These are phyloP conservation scores for Mimosa pudica DNA, from an alignment of 306 rosid genomes.

Conservation along the genomic window DNA sequence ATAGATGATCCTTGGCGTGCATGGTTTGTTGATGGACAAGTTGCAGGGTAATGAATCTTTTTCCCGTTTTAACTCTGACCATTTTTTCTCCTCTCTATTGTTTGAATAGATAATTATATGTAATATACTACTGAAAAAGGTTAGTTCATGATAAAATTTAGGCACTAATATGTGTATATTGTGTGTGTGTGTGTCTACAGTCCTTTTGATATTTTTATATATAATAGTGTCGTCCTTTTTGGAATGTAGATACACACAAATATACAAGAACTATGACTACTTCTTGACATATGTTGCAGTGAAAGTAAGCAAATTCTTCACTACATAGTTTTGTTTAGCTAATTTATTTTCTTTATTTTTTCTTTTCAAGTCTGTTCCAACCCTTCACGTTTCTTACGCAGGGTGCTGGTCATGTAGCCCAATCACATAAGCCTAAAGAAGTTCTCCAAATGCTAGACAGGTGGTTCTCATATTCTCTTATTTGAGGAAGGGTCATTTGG, in stretches of 20 bases:
- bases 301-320: slow-evolving; percentile 38
- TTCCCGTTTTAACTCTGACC: not conserved
- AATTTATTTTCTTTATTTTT: not conserved
- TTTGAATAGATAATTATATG: not conserved
- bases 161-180: too few relatives aligned
- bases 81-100: not conserved
- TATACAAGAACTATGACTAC: slow-evolving; percentile 42
- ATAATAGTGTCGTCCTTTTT: not conserved
- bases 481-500: not conserved
- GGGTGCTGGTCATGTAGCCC: slow-evolving; percentile 56
- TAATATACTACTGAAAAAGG: too few relatives aligned
- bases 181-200: too few relatives aligned
- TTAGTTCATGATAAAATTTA: too few relatives aligned
- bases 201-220: not conserved
- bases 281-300: slow-evolving; percentile 43
- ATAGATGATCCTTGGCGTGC: slow-evolving; percentile 48
- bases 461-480: slow-evolving; percentile 46
- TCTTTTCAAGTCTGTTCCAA: not conserved
- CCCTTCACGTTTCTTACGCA: not conserved
- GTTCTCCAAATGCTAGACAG: slow-evolving; percentile 41
- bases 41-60: slow-evolving; percentile 47
- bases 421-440: slow-evolving; percentile 42
- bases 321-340: not conserved
- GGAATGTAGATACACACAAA: slow-evolving; percentile 37
- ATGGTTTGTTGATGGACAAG: slow-evolving; percentile 62